A percentile compares a stretch with the other conserved stretches of the same genome.
Conservation (phyloP, 805 yeast species). For the Candida xiaguanensis region DNA sequence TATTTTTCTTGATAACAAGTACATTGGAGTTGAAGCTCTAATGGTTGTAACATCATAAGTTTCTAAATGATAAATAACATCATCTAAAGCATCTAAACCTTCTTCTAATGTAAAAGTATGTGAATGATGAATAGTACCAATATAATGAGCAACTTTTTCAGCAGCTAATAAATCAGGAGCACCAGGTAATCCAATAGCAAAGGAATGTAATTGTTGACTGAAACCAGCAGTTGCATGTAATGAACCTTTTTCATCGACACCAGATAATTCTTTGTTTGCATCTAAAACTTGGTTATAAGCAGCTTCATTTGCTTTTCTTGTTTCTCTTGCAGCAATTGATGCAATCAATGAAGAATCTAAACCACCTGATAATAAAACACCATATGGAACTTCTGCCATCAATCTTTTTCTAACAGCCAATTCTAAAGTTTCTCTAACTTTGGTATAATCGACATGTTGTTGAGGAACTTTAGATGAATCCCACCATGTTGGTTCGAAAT, state of each 20-base stretch:
- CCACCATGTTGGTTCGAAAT: conserved; percentile 94
- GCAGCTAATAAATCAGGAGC: conserved; percentile 99
- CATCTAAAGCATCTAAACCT: conserved; percentile 92
- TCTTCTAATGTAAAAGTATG: conserved; percentile 96
- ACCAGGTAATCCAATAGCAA: conserved; percentile 94
- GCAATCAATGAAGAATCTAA: conserved; percentile 96
- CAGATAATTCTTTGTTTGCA: conserved; percentile 73
- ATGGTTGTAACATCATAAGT: conserved; percentile 98
- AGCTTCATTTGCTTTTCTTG: conserved; percentile 61
- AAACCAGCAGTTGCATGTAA: conserved; percentile 69
- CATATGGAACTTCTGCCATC: conserved; percentile 99
- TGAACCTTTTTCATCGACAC: conserved; percentile 87
- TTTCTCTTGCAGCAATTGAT: conserved; percentile 94
- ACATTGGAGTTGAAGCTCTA: conserved; percentile 99
- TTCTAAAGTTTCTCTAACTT: conserved; percentile 79
- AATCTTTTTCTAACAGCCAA: conserved; percentile 96
- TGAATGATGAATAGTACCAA: conserved; percentile 96
- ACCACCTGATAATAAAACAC: conserved; percentile 96
- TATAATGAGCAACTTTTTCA: conserved; percentile 90
- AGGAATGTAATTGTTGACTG: conserved; percentile 76
- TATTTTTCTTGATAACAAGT: conserved; percentile 89
- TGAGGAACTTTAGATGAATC: conserved; percentile 74
- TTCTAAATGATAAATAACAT: conserved; percentile 93
- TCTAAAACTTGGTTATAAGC: conserved; percentile 48
- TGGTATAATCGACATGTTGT: conserved; percentile 66